Conservation (phyloP, 306 rosid genomes). For the Clitoria ternatea region DNA sequence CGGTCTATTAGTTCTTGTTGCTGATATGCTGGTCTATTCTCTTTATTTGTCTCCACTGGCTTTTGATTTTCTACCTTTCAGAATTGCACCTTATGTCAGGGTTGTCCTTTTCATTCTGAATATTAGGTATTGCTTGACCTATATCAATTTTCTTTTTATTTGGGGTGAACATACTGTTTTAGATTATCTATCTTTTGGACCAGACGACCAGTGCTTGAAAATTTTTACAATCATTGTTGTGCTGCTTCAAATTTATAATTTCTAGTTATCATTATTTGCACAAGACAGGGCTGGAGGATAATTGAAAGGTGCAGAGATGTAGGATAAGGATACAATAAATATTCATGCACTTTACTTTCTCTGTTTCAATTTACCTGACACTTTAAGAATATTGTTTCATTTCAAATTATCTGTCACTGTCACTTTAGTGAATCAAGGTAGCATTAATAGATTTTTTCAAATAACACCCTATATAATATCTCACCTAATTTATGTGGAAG, state of each 20-base stretch:
- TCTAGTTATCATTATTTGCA: neutral
- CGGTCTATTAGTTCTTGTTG: slow-evolving; percentile 59
- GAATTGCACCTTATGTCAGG: slow-evolving; percentile 90
- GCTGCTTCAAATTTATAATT: neutral
- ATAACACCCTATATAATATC: too few relatives aligned
- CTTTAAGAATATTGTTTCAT: too few relatives aligned
- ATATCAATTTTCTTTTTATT: neutral
- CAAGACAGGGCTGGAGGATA: neutral
- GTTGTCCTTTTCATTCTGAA: slow-evolving; percentile 78
- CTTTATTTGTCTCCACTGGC: slow-evolving; percentile 70
- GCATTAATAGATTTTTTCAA: too few relatives aligned
- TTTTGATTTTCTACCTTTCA: slow-evolving; percentile 73
- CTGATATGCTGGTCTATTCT: slow-evolving; percentile 63
- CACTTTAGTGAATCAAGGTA: too few relatives aligned
- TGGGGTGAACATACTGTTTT: neutral
- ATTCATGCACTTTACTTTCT: neutral
- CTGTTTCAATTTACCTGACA: too few relatives aligned
- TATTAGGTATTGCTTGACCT: slow-evolving; percentile 57
- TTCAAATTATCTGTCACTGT: too few relatives aligned
- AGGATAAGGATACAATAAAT: neutral
- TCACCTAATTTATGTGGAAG: too few relatives aligned
- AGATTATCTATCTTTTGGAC: slow-evolving; percentile 12
- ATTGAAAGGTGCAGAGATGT: neutral
- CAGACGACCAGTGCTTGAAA: neutral
- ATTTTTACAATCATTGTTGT: neutral